Conservation (phyloP, 2,329 filamentous ascomycete genomes). For the Fusarium kyushuense region DNA sequence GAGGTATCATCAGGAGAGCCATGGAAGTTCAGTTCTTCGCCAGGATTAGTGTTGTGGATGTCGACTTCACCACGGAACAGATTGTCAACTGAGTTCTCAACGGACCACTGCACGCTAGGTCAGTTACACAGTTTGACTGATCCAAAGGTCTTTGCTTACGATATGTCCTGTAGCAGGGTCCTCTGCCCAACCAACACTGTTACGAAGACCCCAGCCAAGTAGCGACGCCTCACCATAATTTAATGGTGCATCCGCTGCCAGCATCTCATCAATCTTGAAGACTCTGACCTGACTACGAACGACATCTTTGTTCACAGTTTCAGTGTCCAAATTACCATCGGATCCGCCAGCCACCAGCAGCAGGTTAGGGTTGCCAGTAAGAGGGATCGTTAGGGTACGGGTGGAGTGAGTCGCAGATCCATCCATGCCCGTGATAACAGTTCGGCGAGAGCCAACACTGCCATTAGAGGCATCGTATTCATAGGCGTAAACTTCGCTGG, state of each 20-base stretch:
- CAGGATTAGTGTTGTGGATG: conserved; percentile 16
- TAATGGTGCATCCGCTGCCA: background rate
- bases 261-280: conserved; percentile 5
- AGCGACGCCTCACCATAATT: background rate
- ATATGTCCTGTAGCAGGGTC: conserved; percentile 13
- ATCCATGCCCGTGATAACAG: conserved; percentile 11
- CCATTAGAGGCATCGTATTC: conserved; percentile 14
- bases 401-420: conserved; percentile 18
- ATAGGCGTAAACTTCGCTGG: conserved; percentile 23
- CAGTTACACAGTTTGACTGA: too few relatives aligned
- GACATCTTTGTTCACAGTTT: conserved; percentile 13
- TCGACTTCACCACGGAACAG: conserved; percentile 10
- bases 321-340: conserved; percentile 6
- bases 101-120: background rate
- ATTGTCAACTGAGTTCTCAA: conserved; percentile 22
- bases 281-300: conserved; percentile 14
- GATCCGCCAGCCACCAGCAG: conserved; percentile 18
- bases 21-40: conserved; percentile 18
- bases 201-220: conserved; percentile 17
- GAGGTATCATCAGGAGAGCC: conserved; percentile 16
- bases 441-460: background rate
- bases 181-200: conserved; percentile 20
- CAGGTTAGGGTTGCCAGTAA: conserved; percentile 8
- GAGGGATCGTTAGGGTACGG: conserved; percentile 7
- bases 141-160: too few relatives aligned